Evolutionary conservation across 2,329 filamentous ascomycete species (phyloP), one percentile per base, ranked within the genome.

Genomic region (Epichloe sp.): DNA sequence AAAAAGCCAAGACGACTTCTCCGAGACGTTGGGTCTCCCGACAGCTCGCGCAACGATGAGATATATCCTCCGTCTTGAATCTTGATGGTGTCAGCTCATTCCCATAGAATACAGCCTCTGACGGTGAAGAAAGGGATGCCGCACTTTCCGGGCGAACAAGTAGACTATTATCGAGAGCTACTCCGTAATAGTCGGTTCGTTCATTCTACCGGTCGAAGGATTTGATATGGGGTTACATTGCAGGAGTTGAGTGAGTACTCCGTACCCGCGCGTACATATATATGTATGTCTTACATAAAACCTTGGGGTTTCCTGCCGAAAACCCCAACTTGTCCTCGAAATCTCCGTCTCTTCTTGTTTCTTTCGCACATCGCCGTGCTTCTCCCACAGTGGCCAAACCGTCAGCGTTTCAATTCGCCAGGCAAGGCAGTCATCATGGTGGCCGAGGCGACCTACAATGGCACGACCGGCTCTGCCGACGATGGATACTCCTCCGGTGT

Each of bases 401-500:
- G n/a, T 41, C 17, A 3, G n/a, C 11, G 11, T 21, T n/a, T 35
- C 19, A 1, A 2, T 11, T 11, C 3, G 11, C 34, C 34, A 31
- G 34, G 10, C 34, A 23, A 10, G 19, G n/a, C 42, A n/a, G 19
- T 21, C 19, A 37, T 37, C 54, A 65, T 67, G 60, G 49, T 44
- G 15, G 41, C 42, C 21, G 52, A 66, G 45, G 62, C 62, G 52
- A 58, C 61, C 42, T 80, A 78, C 66, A 76, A 75, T 60, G 77
- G 76, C 62, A 76, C 71, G 50, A 60, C 60, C 34, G 75, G 67
- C 53, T 61, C 62, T 56, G 75, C 76, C 61, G 68, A 77, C 62
- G 66, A 69, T 55, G 77, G 77, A 53, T 74, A 75, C 64, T 75
- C 75, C 49, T 62, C 66, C 49, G 63, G 59, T 11, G 66, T 71